A percentile compares a stretch with the other conserved stretches of the same genome.
Evolutionary conservation across 768 basidiomycete genomes (phyloP).

Genomic region (Panaeolus cyanescens): DNA sequence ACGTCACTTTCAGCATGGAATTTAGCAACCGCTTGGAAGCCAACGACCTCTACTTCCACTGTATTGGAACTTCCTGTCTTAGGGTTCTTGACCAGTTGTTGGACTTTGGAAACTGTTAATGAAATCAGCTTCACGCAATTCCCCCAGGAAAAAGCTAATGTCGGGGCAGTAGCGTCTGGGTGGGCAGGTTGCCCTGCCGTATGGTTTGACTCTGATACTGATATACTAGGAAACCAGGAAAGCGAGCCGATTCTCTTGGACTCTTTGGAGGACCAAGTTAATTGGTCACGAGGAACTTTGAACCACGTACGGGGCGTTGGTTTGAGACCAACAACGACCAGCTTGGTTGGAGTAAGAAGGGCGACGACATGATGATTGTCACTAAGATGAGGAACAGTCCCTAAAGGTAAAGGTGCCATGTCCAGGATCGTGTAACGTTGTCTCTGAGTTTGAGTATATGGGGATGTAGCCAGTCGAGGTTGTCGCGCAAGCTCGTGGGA

Average conservation of each 20-base stretch:
- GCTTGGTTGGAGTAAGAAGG: slow-evolving; percentile 84
- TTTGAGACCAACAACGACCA: slow-evolving; percentile 91
- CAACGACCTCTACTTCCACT: slow-evolving; percentile 64
- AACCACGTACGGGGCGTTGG: slow-evolving; percentile 94
- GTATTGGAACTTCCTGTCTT: slow-evolving; percentile 62
- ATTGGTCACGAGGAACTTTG: slow-evolving; percentile 59
- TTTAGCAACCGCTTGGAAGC: slow-evolving; percentile 58
- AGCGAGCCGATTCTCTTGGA: slow-evolving; percentile 62
- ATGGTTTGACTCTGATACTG: slow-evolving; percentile 11
- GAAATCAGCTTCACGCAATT: slow-evolving; percentile 61
- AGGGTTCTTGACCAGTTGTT: slow-evolving; percentile 48
- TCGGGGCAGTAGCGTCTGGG: slow-evolving; percentile 46
- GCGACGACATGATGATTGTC: slow-evolving; percentile 83
- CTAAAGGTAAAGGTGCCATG: slow-evolving; percentile 82
- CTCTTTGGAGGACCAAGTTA: slow-evolving; percentile 43
- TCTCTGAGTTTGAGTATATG: slow-evolving; percentile 40
- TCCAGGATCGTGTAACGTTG: slow-evolving; percentile 70
- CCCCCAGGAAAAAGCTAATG: slow-evolving; percentile 88
- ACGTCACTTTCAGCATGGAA: slow-evolving; percentile 68
- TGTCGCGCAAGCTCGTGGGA: slow-evolving; percentile 7
- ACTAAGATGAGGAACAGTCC: slow-evolving; percentile 69
- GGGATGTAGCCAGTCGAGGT: slow-evolving; percentile 16
- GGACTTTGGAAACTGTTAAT: slow-evolving; percentile 60
- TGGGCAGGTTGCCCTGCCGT: slow-evolving; percentile 7
- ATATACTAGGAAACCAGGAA: slow-evolving; percentile 81